A percentile compares a stretch with the other conserved stretches of the same genome.
Evolutionary conservation across 2,329 filamentous ascomycete genomes (phyloP).

Genomic region (Magnaporthiopsis incrustans): DNA sequence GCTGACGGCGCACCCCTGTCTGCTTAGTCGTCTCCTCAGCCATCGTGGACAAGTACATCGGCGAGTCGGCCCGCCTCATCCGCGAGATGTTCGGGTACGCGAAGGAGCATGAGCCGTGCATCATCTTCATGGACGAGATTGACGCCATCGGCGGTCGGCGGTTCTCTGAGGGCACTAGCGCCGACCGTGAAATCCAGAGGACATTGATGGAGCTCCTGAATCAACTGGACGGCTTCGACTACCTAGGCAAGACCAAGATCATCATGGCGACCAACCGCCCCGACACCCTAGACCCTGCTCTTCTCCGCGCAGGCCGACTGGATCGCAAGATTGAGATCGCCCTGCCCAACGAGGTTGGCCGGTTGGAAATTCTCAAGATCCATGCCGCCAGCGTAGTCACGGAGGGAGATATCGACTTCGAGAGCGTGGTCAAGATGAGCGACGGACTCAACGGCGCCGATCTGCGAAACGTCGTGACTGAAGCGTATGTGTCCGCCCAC

Average conservation of each 20-base stretch:
- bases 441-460: constrained; percentile 96
- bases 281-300: constrained; percentile 87
- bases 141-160: constrained; percentile 94
- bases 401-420: constrained; percentile 95
- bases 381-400: constrained; percentile 79
- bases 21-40: constrained; percentile 84
- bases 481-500: constrained; percentile 63
- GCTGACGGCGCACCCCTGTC: neutral
- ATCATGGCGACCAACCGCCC: constrained; percentile 99
- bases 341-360: constrained; percentile 90
- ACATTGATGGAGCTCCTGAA: constrained; percentile 98
- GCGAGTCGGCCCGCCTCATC: constrained; percentile 93
- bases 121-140: constrained; percentile 99
- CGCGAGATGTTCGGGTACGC: constrained; percentile 99
- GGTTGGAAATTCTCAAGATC: constrained; percentile 96
- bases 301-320: constrained; percentile 84
- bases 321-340: constrained; percentile 98
- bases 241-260: constrained; percentile 98
- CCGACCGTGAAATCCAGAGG: constrained; percentile 95
- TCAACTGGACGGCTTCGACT: constrained; percentile 98
- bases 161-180: constrained; percentile 95
- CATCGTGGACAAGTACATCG: constrained; percentile 99
- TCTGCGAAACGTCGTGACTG: constrained; percentile 93
- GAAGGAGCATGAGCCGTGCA: constrained; percentile 98
- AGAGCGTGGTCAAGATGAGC: constrained; percentile 99